Percentiles rank a stretch among this genome's conserved stretches.
phyloP scores from a whole-genome alignment of 2,329 filamentous ascomycete genomes.

The Seiridium cupressi region DNA sequence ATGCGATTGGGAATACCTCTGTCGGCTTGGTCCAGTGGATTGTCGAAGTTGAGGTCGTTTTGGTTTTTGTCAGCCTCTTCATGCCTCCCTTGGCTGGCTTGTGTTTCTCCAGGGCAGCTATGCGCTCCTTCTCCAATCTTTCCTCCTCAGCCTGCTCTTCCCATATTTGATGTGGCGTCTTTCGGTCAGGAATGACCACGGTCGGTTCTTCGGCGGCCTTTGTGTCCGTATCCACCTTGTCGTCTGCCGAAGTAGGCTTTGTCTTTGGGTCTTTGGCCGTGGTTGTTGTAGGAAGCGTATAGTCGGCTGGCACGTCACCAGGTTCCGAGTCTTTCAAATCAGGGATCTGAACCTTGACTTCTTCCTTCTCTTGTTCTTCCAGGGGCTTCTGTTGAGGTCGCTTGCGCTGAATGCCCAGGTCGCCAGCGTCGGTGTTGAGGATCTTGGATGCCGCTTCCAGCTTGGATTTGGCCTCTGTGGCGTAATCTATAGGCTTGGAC shows the following conservation, averaged over 20 bases:
- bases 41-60: constrained; percentile 21
- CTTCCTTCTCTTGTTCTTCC: constrained; percentile 10
- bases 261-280: constrained; percentile 8
- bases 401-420: constrained; percentile 2
- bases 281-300: constrained; percentile 13
- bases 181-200: constrained; percentile 28
- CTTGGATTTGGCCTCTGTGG: constrained; percentile 4
- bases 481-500: constrained; percentile 18
- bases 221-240: constrained; percentile 20
- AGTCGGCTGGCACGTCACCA: constrained; percentile 11
- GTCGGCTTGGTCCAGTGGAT: constrained; percentile 72
- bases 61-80: constrained; percentile 13
- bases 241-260: constrained; percentile 14
- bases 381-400: constrained; percentile 8
- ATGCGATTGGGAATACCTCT: constrained; percentile 75
- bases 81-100: constrained; percentile 16
- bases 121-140: constrained; percentile 13
- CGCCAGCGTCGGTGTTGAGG: background rate
- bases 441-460: background rate
- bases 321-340: constrained; percentile 15
- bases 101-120: constrained; percentile 10
- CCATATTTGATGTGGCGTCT: constrained; percentile 22
- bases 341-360: constrained; percentile 18
- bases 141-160: constrained; percentile 15
- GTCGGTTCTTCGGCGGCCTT: constrained; percentile 20